Evolutionary conservation across 495 filamentous ascomycete species (phyloP).

Genomic region (Barbatosphaeria neglecta): DNA sequence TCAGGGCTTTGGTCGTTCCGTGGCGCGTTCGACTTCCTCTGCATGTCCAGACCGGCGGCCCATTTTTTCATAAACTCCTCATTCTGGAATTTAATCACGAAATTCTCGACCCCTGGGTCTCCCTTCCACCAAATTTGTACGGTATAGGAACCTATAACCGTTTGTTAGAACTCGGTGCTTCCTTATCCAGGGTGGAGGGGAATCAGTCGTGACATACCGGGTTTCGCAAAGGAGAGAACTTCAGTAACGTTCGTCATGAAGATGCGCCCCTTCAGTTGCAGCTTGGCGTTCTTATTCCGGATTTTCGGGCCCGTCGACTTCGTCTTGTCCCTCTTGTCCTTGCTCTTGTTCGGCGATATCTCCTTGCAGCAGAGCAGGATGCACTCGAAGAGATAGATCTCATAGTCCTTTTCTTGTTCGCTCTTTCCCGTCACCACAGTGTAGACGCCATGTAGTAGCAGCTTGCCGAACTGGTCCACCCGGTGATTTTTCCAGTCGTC

Average conservation of each 20-base stretch:
- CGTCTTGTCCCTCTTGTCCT: slow-evolving; percentile 52
- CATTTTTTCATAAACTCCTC: slow-evolving; percentile 90
- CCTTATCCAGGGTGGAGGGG: neutral
- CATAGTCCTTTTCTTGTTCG: slow-evolving; percentile 86
- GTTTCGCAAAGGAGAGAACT: slow-evolving; percentile 68
- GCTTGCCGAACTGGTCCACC: slow-evolving; percentile 78
- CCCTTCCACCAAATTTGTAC: slow-evolving; percentile 99
- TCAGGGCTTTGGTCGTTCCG: slow-evolving; percentile 20
- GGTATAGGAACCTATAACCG: slow-evolving; percentile 63
- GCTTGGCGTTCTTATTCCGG: slow-evolving; percentile 62
- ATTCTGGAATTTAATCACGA: slow-evolving; percentile 81
- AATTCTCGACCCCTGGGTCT: slow-evolving; percentile 91
- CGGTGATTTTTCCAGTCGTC: slow-evolving; percentile 96
- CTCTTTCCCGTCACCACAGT: slow-evolving; percentile 81
- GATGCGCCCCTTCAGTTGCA: slow-evolving; percentile 92
- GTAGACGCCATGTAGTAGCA: slow-evolving; percentile 86
- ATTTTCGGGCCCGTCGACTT: slow-evolving; percentile 40
- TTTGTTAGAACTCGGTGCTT: slow-evolving; percentile 7
- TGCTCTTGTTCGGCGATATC: slow-evolving; percentile 73
- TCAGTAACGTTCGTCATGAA: slow-evolving; percentile 99
- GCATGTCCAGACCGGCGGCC: slow-evolving; percentile 52
- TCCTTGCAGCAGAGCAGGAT: slow-evolving; percentile 98
- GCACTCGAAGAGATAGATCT: slow-evolving; percentile 91
- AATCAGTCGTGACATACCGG: slow-evolving; percentile 45
- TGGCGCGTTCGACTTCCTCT: slow-evolving; percentile 41